Conservation (phyloP, 495 filamentous ascomycete genomes). For the Astrocystis sublimbata region DNA sequence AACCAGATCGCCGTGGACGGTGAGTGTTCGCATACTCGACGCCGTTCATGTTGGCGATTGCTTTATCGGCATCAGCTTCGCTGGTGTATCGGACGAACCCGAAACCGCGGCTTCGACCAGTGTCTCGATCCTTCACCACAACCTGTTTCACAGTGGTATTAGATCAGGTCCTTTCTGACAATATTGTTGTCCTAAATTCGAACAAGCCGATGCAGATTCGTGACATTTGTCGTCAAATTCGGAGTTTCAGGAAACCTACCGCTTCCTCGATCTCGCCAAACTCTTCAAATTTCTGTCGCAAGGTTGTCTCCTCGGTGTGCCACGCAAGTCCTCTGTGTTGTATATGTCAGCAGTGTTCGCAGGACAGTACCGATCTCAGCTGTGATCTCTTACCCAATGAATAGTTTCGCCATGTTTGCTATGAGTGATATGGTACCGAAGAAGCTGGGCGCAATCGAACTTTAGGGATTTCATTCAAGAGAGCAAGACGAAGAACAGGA, state of each 20-base stretch:
- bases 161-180: slow-evolving; percentile 16
- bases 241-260: slow-evolving; percentile 55
- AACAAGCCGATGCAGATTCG: background rate
- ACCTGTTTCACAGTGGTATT: slow-evolving; percentile 57
- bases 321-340: slow-evolving; percentile 85
- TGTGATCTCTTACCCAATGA: slow-evolving; percentile 70
- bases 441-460: background rate
- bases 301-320: slow-evolving; percentile 87
- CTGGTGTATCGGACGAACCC: slow-evolving; percentile 89
- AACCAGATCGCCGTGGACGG: background rate
- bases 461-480: too few species aligned
- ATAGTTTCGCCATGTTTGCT: slow-evolving; percentile 79
- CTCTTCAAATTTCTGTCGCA: slow-evolving; percentile 84
- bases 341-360: slow-evolving; percentile 1
- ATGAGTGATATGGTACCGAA: slow-evolving; percentile 1
- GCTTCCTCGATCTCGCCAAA: slow-evolving; percentile 90
- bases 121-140: slow-evolving; percentile 97
- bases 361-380: background rate
- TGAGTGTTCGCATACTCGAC: slow-evolving; percentile 66
- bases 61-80: slow-evolving; percentile 79
- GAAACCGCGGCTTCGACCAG: slow-evolving; percentile 92
- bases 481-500: too few species aligned
- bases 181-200: too few species aligned
- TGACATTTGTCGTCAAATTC: background rate
- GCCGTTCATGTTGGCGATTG: slow-evolving; percentile 87